A percentile compares a stretch with the other conserved stretches of the same genome.
Conservation (phyloP, 2,329 filamentous ascomycete genomes). For the Gyromitra esculenta region DNA sequence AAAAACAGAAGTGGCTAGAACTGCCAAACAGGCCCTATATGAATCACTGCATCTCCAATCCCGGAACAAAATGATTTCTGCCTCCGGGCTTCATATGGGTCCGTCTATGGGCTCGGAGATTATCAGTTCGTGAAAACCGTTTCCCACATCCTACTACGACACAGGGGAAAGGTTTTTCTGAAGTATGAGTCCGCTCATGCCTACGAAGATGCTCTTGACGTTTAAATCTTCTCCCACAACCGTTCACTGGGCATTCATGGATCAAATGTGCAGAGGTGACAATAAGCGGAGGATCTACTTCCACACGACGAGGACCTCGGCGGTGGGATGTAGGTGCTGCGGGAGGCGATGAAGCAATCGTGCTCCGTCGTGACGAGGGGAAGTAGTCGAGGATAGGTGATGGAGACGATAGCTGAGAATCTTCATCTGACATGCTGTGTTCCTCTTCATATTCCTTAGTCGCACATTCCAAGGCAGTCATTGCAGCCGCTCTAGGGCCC, state of each 20-base stretch:
- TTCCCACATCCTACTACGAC: conserved; percentile 52
- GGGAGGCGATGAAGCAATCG: conserved; percentile 14
- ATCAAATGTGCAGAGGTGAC: conserved; percentile 50
- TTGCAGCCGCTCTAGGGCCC: conserved; percentile 34
- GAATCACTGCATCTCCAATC: conserved; percentile 32
- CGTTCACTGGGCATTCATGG: conserved; percentile 51
- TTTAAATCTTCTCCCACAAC: conserved; percentile 55
- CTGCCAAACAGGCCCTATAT: not conserved
- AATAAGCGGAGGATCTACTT: conserved; percentile 29
- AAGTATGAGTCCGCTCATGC: conserved; percentile 57
- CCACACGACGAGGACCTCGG: conserved; percentile 6
- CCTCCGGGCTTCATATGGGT: conserved; percentile 55
- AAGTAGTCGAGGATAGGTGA: conserved; percentile 14
- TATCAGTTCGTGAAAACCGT: conserved; percentile 56
- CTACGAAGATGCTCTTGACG: conserved; percentile 57
- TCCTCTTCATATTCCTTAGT: conserved; percentile 40
- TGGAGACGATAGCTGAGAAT: conserved; percentile 35
- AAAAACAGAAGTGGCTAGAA: not conserved
- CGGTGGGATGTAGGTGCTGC: conserved; percentile 2
- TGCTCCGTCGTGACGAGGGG: conserved; percentile 15
- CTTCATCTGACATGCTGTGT: conserved; percentile 38
- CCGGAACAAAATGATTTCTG: conserved; percentile 46
- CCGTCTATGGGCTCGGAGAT: conserved; percentile 54
- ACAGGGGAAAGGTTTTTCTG: conserved; percentile 56
- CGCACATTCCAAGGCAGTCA: conserved; percentile 38